phyloP scores from a whole-genome alignment of 2,329 filamentous ascomycete genomes.

The Neoscytalidium dimidiatum region DNA sequence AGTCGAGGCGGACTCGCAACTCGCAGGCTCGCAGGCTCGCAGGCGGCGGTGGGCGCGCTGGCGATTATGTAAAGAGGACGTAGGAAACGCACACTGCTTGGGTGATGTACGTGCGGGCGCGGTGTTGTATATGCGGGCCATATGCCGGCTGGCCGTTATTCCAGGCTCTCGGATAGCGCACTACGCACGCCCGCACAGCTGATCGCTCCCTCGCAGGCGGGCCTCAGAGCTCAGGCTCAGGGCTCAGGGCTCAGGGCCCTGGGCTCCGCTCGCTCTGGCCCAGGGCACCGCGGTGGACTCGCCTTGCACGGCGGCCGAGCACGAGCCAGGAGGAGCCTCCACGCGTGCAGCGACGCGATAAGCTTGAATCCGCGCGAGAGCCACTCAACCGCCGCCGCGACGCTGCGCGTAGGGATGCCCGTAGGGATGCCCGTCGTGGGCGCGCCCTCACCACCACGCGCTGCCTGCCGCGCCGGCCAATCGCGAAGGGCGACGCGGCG shows the following conservation, averaged over 20 bases:
- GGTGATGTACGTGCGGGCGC: background rate
- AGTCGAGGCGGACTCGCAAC: background rate
- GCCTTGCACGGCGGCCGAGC: background rate
- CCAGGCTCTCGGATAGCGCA: constrained; percentile 14
- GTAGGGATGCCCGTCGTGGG: constrained; percentile 8
- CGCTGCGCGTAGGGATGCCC: background rate
- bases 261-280: too few relatives aligned
- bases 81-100: background rate
- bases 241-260: background rate
- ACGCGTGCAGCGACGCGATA: constrained; percentile 16
- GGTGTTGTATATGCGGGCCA: constrained; percentile 13
- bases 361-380: constrained; percentile 12
- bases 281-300: background rate
- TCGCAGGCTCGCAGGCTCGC: background rate
- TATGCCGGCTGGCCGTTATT: constrained; percentile 13
- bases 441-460: constrained; percentile 14
- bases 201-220: constrained; percentile 1
- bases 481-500: background rate
- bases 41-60: background rate
- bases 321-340: constrained; percentile 15
- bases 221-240: background rate
- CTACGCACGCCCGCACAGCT: constrained; percentile 13
- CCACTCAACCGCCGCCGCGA: constrained; percentile 11
- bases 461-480: constrained; percentile 3
- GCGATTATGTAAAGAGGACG: constrained; percentile 13